Conservation (phyloP, 2,329 filamentous ascomycete species). For the Aspergillus tubingensis region DNA sequence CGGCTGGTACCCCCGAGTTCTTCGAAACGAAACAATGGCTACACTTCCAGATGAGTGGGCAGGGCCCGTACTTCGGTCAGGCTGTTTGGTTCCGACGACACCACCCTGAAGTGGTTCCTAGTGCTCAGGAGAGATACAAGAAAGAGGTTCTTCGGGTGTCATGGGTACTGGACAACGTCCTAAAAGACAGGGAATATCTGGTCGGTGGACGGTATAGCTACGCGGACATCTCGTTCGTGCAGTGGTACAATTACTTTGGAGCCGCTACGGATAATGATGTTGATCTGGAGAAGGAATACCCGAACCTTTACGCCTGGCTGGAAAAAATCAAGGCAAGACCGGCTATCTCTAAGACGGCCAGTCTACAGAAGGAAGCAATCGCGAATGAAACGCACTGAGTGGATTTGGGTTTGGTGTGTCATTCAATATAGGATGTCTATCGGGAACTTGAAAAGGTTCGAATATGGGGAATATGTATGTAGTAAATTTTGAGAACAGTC, state of each 20-base stretch:
- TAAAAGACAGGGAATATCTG: conserved; percentile 42
- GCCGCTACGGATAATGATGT: conserved; percentile 15
- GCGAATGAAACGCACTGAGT: not conserved
- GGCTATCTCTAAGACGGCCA: conserved; percentile 26
- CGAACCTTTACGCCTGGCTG: conserved; percentile 33
- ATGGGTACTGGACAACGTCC: conserved; percentile 46
- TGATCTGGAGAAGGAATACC: conserved; percentile 34
- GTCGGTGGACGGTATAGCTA: conserved; percentile 48
- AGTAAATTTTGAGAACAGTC: too few species aligned
- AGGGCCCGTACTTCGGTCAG: conserved; percentile 55
- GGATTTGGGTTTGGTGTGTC: not conserved
- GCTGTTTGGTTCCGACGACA: conserved; percentile 45
- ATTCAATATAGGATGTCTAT: too few species aligned
- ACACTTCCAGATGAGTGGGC: conserved; percentile 48
- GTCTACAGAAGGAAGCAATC: conserved; percentile 18
- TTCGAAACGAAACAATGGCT: conserved; percentile 49
- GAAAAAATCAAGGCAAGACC: conserved; percentile 29
- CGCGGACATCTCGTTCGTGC: conserved; percentile 45
- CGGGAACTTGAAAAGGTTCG: too few species aligned
- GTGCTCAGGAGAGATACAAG: conserved; percentile 48
- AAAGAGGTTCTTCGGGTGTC: conserved; percentile 49
- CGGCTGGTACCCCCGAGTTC: conserved; percentile 34
- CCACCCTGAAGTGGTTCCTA: conserved; percentile 46
- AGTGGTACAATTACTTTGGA: conserved; percentile 34
- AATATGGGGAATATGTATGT: too few species aligned